Percentiles rank a stretch among this genome's conserved stretches.
Conservation (phyloP, 2,329 filamentous ascomycete genomes). For the Endothia cerciana region DNA sequence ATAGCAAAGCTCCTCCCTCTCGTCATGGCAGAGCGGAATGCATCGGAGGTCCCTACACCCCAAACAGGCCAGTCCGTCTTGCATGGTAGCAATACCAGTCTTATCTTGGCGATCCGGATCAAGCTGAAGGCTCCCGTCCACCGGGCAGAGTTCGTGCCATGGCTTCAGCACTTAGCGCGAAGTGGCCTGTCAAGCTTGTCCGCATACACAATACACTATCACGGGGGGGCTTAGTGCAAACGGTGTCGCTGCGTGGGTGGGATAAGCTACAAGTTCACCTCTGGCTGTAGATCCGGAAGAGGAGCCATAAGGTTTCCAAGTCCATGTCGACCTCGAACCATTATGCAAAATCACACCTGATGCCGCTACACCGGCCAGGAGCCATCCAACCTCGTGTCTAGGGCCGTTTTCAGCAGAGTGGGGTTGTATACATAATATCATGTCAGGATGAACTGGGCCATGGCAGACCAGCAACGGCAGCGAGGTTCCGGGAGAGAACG, state of each 20-base stretch:
- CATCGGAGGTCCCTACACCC: background rate
- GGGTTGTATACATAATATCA: background rate
- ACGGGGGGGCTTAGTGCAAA: background rate
- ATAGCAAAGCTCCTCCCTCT: background rate
- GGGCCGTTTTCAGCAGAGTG: background rate
- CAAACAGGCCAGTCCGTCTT: background rate
- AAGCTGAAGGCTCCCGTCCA: constrained; percentile 3
- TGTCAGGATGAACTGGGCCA: background rate
- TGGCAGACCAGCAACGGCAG: background rate
- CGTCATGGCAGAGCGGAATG: background rate
- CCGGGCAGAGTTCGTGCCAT: background rate
- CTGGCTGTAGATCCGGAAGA: constrained; percentile 6
- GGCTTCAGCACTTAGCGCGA: background rate
- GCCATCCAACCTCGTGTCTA: background rate
- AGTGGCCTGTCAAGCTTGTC: constrained; percentile 2
- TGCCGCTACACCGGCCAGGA: background rate
- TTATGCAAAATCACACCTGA: too few relatives aligned
- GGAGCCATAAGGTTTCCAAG: background rate
- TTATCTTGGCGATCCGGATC: background rate
- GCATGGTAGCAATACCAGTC: background rate
- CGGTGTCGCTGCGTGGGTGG: constrained; percentile 6
- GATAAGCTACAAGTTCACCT: constrained; percentile 8
- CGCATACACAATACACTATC: background rate
- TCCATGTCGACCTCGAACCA: background rate
- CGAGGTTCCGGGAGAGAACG: background rate